A percentile compares a stretch with the other conserved stretches of the same genome.
Evolutionary conservation across 1,284 basidiomycete species (phyloP).

Genomic region (Porogramme epimiltina): DNA sequence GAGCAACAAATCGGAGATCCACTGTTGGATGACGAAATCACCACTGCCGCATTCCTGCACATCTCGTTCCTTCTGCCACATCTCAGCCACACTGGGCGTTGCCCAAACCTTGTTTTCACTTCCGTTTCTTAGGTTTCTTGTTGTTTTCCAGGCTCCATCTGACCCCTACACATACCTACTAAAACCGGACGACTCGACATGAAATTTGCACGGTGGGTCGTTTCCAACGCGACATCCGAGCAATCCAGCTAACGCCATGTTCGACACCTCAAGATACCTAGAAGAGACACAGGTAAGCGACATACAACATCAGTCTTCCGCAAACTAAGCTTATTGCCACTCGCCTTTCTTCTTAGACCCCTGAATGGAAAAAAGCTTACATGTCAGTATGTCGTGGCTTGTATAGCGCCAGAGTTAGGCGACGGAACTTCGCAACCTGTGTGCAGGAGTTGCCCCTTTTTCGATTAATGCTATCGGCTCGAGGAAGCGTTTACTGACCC

Average conservation of each 20-base stretch:
- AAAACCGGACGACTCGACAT: constrained; percentile 6
- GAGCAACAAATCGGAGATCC: no score
- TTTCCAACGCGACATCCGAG: not conserved
- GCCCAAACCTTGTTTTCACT: no score
- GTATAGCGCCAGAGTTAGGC: no score
- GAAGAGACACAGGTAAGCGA: constrained; percentile 65
- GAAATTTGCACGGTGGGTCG: constrained; percentile 24
- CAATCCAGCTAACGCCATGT: not conserved
- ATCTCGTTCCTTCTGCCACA: no score
- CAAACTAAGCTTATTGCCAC: not conserved
- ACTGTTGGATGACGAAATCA: no score
- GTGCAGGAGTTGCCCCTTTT: no score
- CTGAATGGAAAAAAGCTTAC: constrained; percentile 84
- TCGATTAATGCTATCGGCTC: no score
- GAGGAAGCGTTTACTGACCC: no score
- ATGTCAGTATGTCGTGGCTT: constrained; percentile 61
- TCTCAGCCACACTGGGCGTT: no score
- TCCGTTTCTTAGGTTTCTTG: no score
- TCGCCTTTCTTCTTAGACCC: constrained; percentile 48
- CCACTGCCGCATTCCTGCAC: no score
- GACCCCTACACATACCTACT: not conserved
- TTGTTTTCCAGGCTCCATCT: not conserved
- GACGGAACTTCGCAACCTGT: no score
- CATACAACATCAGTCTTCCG: not conserved
- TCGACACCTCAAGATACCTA: constrained; percentile 51